phyloP scores from a whole-genome alignment of 495 filamentous ascomycete species.

The Parmelia sp. region DNA sequence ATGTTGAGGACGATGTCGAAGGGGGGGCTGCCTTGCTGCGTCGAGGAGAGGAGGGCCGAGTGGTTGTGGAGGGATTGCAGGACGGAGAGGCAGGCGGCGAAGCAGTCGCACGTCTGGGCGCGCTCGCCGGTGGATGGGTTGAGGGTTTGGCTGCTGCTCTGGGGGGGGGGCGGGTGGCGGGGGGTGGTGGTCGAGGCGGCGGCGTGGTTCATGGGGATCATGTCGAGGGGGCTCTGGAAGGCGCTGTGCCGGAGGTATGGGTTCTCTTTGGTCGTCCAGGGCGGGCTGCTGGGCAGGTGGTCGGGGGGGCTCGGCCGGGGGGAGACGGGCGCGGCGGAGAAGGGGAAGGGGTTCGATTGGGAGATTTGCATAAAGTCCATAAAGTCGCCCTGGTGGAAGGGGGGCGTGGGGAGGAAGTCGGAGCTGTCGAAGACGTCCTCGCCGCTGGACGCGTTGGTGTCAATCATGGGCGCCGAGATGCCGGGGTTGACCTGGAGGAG shows the following conservation, averaged over 20 bases:
- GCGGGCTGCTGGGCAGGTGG: background rate
- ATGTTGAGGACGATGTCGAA: slow-evolving; percentile 41
- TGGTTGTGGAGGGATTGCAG: slow-evolving; percentile 42
- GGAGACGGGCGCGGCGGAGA: slow-evolving; percentile 7
- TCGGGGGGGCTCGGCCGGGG: slow-evolving; percentile 1
- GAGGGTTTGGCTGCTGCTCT: background rate
- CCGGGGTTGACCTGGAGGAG: slow-evolving; percentile 6
- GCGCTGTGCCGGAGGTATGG: slow-evolving; percentile 19
- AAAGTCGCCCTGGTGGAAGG: slow-evolving; percentile 19
- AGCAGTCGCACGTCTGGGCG: slow-evolving; percentile 36
- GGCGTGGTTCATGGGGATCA: slow-evolving; percentile 29
- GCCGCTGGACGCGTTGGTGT: background rate
- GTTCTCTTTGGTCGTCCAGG: slow-evolving; percentile 18
- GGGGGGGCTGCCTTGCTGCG: slow-evolving; percentile 25
- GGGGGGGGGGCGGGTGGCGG: slow-evolving; percentile 10
- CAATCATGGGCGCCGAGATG: background rate
- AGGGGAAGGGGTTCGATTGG: slow-evolving; percentile 9
- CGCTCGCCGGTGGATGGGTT: background rate
- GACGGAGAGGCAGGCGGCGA: slow-evolving; percentile 41
- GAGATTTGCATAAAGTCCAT: slow-evolving; percentile 18
- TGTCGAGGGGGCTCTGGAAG: slow-evolving; percentile 28
- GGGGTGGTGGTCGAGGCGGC: slow-evolving; percentile 7
- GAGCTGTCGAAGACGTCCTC: slow-evolving; percentile 17
- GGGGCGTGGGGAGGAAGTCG: slow-evolving; percentile 20
- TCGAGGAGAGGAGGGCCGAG: slow-evolving; percentile 30